These are phyloP conservation scores for Gelatoporia subvermispora DNA, from an alignment of 768 basidiomycete genomes.

Conservation along the genomic window DNA sequence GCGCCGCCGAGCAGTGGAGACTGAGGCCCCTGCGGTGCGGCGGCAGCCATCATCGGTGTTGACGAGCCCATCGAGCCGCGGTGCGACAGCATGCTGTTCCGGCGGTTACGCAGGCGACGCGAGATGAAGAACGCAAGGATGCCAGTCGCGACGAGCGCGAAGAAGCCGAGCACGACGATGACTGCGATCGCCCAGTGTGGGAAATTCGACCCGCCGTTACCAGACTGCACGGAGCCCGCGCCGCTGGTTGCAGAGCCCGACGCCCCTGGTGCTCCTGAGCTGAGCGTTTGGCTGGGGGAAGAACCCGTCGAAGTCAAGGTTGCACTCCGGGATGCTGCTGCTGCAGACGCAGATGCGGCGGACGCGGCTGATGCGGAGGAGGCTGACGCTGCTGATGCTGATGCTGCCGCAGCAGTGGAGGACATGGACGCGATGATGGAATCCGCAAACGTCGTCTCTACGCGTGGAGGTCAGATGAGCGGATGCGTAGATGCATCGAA, in stretches of 20 bases:
- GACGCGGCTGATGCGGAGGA: constrained; percentile 29
- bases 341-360: constrained; percentile 20
- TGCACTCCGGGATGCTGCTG: not conserved
- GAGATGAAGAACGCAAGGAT: constrained; percentile 69
- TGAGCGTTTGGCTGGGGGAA: constrained; percentile 14
- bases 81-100: constrained; percentile 40
- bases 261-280: constrained; percentile 15
- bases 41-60: constrained; percentile 77
- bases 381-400: constrained; percentile 32
- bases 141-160: constrained; percentile 70
- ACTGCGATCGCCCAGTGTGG: constrained; percentile 92
- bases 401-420: constrained; percentile 37
- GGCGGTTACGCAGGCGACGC: constrained; percentile 56
- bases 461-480: constrained; percentile 6
- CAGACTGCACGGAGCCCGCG: constrained; percentile 39
- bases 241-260: constrained; percentile 7
- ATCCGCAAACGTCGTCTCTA: constrained; percentile 76
- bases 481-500: not conserved
- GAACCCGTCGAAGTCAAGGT: not conserved
- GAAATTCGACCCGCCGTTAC: constrained; percentile 39
- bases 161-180: constrained; percentile 79
- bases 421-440: constrained; percentile 57
- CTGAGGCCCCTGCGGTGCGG: constrained; percentile 39
- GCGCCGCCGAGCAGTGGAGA: constrained; percentile 43
- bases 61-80: constrained; percentile 75